Evolutionary conservation across 768 basidiomycete genomes (phyloP).

Genomic region (Pisolithus albus): DNA sequence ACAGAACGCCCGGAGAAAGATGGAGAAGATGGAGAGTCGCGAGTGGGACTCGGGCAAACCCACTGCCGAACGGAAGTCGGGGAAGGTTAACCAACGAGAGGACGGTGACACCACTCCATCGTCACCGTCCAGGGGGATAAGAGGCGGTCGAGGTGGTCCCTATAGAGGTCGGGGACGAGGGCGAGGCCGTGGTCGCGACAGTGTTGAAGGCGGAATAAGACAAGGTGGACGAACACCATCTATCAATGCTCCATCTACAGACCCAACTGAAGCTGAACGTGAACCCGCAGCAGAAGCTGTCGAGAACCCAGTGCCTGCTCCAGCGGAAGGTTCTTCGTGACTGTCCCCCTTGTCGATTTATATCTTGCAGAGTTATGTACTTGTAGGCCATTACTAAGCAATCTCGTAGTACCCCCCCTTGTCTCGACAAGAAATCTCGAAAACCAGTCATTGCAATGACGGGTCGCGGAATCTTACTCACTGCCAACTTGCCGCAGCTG

Average conservation of each 20-base stretch:
- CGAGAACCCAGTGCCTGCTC: background rate
- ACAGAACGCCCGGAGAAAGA: constrained; percentile 72
- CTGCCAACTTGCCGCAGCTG: constrained; percentile 87
- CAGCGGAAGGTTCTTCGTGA: background rate
- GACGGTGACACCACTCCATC: constrained; percentile 5
- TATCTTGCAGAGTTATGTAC: background rate
- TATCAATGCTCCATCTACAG: no score
- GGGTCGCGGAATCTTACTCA: constrained; percentile 70
- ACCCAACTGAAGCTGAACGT: background rate
- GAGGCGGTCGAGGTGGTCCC: constrained; percentile 24
- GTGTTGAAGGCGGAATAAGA: background rate
- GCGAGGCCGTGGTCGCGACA: constrained; percentile 12
- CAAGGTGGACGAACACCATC: background rate
- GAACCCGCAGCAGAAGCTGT: background rate
- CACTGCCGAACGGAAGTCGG: constrained; percentile 11
- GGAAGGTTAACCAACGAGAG: background rate
- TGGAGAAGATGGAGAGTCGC: constrained; percentile 70
- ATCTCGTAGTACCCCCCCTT: no score
- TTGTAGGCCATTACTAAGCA: background rate
- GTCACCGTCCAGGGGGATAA: constrained; percentile 17
- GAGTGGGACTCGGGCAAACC: constrained; percentile 84
- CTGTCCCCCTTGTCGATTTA: no score
- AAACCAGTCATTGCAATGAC: constrained; percentile 17
- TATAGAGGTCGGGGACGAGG: constrained; percentile 33
- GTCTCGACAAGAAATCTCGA: no score